Evolutionary conservation across 1,284 basidiomycete species (phyloP).

Genomic region (Cutaneotrichosporon dermatis): DNA sequence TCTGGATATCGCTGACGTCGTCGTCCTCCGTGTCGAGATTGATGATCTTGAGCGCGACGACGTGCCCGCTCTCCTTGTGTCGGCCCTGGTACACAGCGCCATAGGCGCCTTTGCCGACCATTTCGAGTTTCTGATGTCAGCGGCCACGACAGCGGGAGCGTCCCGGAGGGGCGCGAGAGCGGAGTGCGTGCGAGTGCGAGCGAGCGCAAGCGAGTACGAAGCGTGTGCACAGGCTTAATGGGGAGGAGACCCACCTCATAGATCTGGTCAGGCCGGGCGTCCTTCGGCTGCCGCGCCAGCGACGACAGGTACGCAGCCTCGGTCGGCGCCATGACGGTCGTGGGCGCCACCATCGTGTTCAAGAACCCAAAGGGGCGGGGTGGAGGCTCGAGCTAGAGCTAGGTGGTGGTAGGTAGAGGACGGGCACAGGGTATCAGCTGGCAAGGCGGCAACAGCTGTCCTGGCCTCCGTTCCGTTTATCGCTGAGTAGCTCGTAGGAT

Average conservation of each 20-base stretch:
- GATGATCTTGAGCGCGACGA: conserved; percentile 98
- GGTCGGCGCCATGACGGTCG: conserved; percentile 4
- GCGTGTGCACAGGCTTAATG: too few relatives aligned
- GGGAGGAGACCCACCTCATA: conserved; percentile 32
- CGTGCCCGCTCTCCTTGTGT: conserved; percentile 75
- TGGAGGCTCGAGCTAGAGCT: too few relatives aligned
- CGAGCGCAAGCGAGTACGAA: too few relatives aligned
- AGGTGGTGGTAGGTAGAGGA: too few relatives aligned
- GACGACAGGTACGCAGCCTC: conserved; percentile 41
- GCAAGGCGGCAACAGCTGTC: too few relatives aligned
- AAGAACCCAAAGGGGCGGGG: too few relatives aligned
- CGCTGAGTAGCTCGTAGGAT: too few relatives aligned
- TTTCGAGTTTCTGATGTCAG: conserved; percentile 59
- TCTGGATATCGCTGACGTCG: conserved; percentile 94
- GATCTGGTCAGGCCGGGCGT: conserved; percentile 34
- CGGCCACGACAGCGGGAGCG: neutral
- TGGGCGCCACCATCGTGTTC: neutral
- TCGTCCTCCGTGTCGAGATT: conserved; percentile 95
- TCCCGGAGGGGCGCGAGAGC: too few relatives aligned
- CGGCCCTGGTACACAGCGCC: conserved; percentile 93
- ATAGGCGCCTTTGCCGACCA: conserved; percentile 89
- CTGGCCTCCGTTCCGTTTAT: too few relatives aligned
- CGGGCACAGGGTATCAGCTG: too few relatives aligned
- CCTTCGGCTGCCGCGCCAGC: conserved; percentile 40
- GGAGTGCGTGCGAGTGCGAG: too few relatives aligned